Base-by-base conservation (phyloP, 2,329 filamentous ascomycete species). In the Aspergillus sp. region DNA sequence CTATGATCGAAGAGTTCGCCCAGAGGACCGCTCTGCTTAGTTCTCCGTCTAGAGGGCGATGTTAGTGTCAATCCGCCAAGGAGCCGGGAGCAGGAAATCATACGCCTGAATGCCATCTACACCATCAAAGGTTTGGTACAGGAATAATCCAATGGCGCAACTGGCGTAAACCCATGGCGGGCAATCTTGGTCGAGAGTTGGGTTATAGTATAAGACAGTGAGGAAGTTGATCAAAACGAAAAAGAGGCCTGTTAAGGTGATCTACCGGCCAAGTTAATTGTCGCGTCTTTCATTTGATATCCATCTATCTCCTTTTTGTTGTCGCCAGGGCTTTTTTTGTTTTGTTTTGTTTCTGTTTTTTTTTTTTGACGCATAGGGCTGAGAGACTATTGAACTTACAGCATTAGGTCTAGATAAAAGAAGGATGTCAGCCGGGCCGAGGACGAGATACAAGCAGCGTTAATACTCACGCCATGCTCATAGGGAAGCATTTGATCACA, bases 91-190 rank as follows among this genome's bases (percentile, higher is more conserved):
- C n/a, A 7, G 48, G 11, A 49, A 47, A 48, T 43, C 89, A 73
- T 81, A 91, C 87, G 95, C 95, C 74, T 99, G 95, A 30, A 89
- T 85, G 52, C 95, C 95, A 76, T 99, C 95, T 24, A 98, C 92
- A 2, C 93, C 95, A 76, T 99, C 95, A 77, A 99, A 97, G 1
- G 93, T 98, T 83, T 99, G 95, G 76, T 99, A 99, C 51, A 98
- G 75, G 74, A 98, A 97, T 64, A 99, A 78, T 2, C 95, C 95
- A 32, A 90, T 75, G 4, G 93, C 89, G 90, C 93, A 99, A 68
- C 86, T 89, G 64, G 89, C 89, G 80, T 99, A 99, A 15, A 99
- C 93, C 95, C 95, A 99, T 2, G 85, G 73, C 9, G 95, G 95
- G 72, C 93, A 98, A 74, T 99, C 91, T 75, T 91, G 88, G 76